phyloP scores from a whole-genome alignment of 2,329 filamentous ascomycete species.

The Pestalotiopsis sp. region DNA sequence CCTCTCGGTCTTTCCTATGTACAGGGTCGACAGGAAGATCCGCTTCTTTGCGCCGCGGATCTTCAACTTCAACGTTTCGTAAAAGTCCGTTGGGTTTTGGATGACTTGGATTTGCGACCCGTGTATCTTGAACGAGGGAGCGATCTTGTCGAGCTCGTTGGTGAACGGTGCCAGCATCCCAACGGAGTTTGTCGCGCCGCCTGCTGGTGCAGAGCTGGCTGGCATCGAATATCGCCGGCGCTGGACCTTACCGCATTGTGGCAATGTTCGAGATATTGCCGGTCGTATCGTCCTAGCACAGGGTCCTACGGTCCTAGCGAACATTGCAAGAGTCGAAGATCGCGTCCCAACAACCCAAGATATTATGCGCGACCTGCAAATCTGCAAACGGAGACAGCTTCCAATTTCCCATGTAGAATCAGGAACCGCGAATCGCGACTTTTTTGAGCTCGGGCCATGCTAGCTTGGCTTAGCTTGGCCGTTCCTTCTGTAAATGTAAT shows the following conservation, averaged over 20 bases:
- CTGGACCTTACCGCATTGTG: conserved; percentile 31
- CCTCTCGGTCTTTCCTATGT: conserved; percentile 90
- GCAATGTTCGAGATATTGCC: conserved; percentile 18
- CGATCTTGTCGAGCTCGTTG: conserved; percentile 80
- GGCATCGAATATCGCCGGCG: conserved; percentile 44
- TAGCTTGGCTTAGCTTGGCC: background rate
- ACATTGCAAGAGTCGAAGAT: conserved; percentile 22
- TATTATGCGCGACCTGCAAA: background rate
- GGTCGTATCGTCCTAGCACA: conserved; percentile 30
- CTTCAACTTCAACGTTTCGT: conserved; percentile 84
- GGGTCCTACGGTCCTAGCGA: conserved; percentile 26
- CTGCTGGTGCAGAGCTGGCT: conserved; percentile 23
- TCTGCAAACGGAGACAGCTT: background rate
- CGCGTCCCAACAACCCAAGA: background rate
- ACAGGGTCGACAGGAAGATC: conserved; percentile 93
- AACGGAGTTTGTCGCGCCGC: conserved; percentile 29
- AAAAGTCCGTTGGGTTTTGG: conserved; percentile 83
- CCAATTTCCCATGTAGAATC: background rate
- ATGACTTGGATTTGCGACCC: conserved; percentile 82
- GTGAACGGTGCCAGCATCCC: conserved; percentile 56
- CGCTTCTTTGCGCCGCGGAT: conserved; percentile 77
- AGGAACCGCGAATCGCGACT: background rate
- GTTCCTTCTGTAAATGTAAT: background rate
- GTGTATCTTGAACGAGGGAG: conserved; percentile 85
- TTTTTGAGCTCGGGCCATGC: conserved; percentile 9